Conservation (phyloP, 805 yeast species). For the Candida ascalaphidarum region DNA sequence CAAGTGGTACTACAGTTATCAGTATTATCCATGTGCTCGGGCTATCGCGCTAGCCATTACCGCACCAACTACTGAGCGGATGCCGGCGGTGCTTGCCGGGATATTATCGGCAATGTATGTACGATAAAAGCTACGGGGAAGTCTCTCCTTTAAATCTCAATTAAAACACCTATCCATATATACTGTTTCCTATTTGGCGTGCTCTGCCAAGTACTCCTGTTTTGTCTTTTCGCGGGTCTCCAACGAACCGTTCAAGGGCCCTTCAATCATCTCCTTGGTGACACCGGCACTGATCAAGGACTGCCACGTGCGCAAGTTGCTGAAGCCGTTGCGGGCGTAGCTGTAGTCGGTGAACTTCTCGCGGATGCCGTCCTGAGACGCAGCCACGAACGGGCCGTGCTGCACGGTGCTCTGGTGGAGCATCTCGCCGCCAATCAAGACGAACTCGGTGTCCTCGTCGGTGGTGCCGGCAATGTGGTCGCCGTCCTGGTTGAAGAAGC, state of each 20-base stretch:
- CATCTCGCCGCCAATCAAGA: conserved; percentile 68
- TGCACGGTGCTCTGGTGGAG: conserved; percentile 73
- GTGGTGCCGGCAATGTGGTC: conserved; percentile 45
- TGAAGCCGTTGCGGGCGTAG: conserved; percentile 60
- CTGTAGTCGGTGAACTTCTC: conserved; percentile 71
- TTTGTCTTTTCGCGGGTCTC: conserved; percentile 19
- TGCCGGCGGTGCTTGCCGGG: no score
- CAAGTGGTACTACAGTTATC: no score
- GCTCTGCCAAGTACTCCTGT: neutral
- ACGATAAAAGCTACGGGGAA: no score
- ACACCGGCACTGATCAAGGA: conserved; percentile 38
- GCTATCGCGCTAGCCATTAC: no score
- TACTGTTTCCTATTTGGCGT: no score
- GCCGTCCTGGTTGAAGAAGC: conserved; percentile 67
- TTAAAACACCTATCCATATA: no score
- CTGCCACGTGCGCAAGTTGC: conserved; percentile 53
- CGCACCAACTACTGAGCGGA: no score
- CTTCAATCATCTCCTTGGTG: conserved; percentile 32
- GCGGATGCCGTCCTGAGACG: conserved; percentile 54
- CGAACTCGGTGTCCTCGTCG: conserved; percentile 40
- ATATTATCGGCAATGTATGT: no score
- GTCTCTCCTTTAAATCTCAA: no score
- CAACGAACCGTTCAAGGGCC: conserved; percentile 25
- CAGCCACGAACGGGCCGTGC: conserved; percentile 88
- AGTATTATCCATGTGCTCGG: no score